These are phyloP conservation scores for Xylariaceae sp. DNA, from an alignment of 2,329 filamentous ascomycete genomes.

Conservation along the genomic window DNA sequence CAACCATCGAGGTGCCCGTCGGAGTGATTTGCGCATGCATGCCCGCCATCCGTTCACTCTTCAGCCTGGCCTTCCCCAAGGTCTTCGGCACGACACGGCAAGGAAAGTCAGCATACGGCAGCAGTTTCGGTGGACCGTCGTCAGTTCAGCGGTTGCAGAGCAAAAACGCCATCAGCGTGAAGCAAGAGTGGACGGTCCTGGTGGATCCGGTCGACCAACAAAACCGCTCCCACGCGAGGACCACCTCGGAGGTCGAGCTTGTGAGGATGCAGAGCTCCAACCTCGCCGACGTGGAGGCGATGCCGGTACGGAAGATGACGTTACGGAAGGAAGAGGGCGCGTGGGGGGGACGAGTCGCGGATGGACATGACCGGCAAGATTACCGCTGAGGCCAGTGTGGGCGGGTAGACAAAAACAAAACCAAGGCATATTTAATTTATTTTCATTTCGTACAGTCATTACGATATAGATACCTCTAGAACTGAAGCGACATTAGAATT, in stretches of 20 bases:
- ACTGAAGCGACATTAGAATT: too few species aligned
- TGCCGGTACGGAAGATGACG: not conserved
- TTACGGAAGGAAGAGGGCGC: not conserved
- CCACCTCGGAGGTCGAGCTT: slow-evolving; percentile 1
- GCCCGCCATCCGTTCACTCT: slow-evolving; percentile 21
- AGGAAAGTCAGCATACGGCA: not conserved
- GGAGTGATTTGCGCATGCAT: slow-evolving; percentile 30
- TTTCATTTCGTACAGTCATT: too few species aligned
- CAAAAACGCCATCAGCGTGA: slow-evolving; percentile 1
- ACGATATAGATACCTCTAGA: too few species aligned
- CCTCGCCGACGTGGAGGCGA: not conserved
- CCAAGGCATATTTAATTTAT: too few species aligned
- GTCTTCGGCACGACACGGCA: slow-evolving; percentile 1
- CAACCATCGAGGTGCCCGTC: slow-evolving; percentile 29
- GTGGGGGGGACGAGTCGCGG: not conserved
- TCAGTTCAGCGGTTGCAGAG: not conserved
- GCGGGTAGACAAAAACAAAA: too few species aligned
- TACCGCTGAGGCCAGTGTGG: too few species aligned
- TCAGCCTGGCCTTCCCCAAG: slow-evolving; percentile 1
- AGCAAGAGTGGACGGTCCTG: slow-evolving; percentile 3
- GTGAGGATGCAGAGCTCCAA: not conserved
- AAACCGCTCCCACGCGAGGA: not conserved
- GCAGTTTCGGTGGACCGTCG: not conserved
- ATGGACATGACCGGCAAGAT: too few species aligned
- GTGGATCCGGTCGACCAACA: not conserved